Evolutionary conservation across 257 asterid genomes (phyloP).

Genomic region (Solanum pennellii): DNA sequence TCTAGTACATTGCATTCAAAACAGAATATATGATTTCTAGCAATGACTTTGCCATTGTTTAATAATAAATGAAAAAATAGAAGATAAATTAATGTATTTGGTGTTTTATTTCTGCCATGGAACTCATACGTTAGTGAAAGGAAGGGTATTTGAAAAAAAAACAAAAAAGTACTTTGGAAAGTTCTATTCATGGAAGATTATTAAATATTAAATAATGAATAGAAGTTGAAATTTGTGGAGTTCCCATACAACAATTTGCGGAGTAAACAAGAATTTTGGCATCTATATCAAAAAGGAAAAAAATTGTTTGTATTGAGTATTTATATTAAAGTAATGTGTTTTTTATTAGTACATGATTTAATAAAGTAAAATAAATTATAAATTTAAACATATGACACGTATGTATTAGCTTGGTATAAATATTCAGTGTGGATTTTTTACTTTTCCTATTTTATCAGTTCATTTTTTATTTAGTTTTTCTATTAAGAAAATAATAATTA

Average conservation of each 20-base stretch:
- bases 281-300: too few species aligned
- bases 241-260: neutral
- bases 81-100: neutral
- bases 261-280: neutral
- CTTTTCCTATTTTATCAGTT: too few species aligned
- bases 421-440: rapidly evolving
- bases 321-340: too few species aligned
- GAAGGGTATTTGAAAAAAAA: too few species aligned
- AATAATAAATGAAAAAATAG: neutral
- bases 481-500: too few species aligned
- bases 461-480: too few species aligned
- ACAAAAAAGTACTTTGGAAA: neutral
- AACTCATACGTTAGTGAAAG: neutral
- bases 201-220: neutral
- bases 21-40: neutral
- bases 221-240: neutral
- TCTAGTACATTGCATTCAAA: neutral
- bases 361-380: too few species aligned
- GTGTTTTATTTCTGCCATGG: neutral
- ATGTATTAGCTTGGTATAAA: too few species aligned
- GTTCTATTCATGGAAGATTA: neutral
- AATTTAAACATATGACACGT: too few species aligned
- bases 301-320: too few species aligned
- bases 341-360: too few species aligned
- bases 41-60: neutral